A percentile compares a stretch with the other conserved stretches of the same genome.
Conservation (phyloP, 192 early-diverging fungal species). For the Entophlyctis helioformis region DNA sequence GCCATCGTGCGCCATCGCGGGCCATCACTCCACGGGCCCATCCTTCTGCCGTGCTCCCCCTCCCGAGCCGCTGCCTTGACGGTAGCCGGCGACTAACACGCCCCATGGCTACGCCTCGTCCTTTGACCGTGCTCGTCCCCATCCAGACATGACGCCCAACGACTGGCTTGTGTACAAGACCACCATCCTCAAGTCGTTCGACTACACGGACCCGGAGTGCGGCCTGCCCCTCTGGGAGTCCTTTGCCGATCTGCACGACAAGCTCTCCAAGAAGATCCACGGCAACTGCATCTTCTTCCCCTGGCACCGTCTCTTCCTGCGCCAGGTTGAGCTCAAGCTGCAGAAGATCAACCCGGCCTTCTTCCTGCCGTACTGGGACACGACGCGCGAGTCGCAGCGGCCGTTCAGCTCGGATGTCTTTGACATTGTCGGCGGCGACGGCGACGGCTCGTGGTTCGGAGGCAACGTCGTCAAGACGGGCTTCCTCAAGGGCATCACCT, state of each 20-base stretch:
- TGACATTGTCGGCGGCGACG: no score
- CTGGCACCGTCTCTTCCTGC: slow-evolving; percentile 20
- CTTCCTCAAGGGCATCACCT: no score
- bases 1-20: no score
- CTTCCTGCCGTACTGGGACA: slow-evolving; percentile 44
- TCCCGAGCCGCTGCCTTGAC: no score
- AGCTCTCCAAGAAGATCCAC: not conserved
- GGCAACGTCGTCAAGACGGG: no score
- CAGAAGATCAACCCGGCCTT: slow-evolving; percentile 18
- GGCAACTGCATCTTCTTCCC: slow-evolving; percentile 12
- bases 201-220: not conserved
- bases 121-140: no score
- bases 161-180: slow-evolving; percentile 1
- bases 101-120: no score
- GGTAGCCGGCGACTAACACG: no score
- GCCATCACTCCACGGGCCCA: no score
- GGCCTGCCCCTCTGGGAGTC: not conserved
- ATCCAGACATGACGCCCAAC: slow-evolving; percentile 2
- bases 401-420: slow-evolving; percentile 8
- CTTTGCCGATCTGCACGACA: not conserved
- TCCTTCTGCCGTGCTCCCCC: no score
- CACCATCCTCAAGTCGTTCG: not conserved
- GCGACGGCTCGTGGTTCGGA: no score
- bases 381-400: slow-evolving; percentile 30
- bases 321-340: slow-evolving; percentile 13